A percentile compares a stretch with the other conserved stretches of the same genome.
phyloP scores from a whole-genome alignment of 352 stramenopile genomes.

The Thraustochytrium sp. region DNA sequence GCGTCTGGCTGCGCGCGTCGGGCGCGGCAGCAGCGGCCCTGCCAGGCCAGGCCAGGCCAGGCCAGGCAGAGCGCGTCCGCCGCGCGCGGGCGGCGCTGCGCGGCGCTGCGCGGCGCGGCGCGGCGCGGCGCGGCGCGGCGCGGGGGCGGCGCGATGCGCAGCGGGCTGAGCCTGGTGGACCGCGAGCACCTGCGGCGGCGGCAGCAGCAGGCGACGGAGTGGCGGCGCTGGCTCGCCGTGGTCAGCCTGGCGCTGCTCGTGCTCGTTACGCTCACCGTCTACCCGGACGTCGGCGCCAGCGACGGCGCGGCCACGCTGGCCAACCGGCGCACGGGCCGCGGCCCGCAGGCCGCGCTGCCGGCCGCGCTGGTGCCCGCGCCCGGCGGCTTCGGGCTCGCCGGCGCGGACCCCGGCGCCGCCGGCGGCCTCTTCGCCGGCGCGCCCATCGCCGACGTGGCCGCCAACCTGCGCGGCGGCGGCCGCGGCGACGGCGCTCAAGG shows the following conservation, averaged over 20 bases:
- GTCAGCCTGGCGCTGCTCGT: background rate
- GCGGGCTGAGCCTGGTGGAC: background rate
- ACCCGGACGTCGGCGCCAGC: background rate
- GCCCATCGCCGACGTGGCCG: background rate
- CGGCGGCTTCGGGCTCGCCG: background rate
- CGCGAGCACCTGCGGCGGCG: conserved; percentile 14
- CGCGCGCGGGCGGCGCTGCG: background rate
- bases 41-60: no score
- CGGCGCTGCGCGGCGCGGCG: background rate
- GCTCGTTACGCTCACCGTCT: background rate
- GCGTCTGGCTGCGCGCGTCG: no score
- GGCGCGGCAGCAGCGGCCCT: no score
- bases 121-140: background rate
- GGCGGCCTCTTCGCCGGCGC: background rate
- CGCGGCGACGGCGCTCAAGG: no score
- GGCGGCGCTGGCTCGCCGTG: background rate
- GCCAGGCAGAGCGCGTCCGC: background rate
- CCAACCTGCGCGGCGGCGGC: no score
- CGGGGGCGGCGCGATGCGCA: background rate
- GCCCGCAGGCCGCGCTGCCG: background rate
- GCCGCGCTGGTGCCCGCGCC: background rate
- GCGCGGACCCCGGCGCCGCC: background rate
- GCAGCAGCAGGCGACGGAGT: background rate
- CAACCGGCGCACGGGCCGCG: background rate
- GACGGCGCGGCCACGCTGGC: background rate